Conservation (phyloP, 2,329 filamentous ascomycete species). For the Fusarium siculi region DNA sequence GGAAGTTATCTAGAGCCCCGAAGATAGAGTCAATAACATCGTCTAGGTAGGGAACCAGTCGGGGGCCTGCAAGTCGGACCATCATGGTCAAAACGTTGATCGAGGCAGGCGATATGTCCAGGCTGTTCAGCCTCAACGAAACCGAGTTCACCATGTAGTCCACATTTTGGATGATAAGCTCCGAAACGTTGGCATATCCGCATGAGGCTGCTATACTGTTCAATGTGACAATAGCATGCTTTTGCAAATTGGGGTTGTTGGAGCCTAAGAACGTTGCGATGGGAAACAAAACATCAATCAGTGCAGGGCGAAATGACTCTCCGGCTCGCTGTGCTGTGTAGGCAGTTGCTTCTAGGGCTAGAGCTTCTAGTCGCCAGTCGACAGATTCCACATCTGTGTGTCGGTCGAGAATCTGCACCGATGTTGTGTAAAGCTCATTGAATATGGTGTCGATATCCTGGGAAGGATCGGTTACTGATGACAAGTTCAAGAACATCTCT, state of each 20-base stretch:
- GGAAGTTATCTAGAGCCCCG: slow-evolving; percentile 91
- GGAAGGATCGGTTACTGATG: slow-evolving; percentile 50
- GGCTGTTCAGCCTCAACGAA: slow-evolving; percentile 86
- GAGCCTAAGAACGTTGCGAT: slow-evolving; percentile 90
- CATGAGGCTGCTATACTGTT: slow-evolving; percentile 83
- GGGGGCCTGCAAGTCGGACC: slow-evolving; percentile 85
- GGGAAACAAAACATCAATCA: slow-evolving; percentile 92
- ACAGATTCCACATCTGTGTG: slow-evolving; percentile 58
- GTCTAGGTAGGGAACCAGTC: slow-evolving; percentile 86
- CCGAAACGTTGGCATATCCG: slow-evolving; percentile 77
- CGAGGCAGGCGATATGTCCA: slow-evolving; percentile 91
- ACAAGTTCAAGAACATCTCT: slow-evolving; percentile 72
- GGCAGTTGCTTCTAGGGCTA: slow-evolving; percentile 84
- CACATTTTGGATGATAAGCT: slow-evolving; percentile 87
- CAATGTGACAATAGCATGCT: slow-evolving; percentile 84
- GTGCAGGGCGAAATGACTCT: slow-evolving; percentile 79
- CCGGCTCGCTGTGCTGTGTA: slow-evolving; percentile 76
- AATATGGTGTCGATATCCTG: slow-evolving; percentile 61
- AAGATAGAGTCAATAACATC: slow-evolving; percentile 93
- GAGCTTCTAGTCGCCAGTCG: slow-evolving; percentile 80
- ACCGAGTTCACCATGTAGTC: slow-evolving; percentile 98
- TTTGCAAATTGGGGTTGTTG: slow-evolving; percentile 71
- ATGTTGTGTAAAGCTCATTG: slow-evolving; percentile 76
- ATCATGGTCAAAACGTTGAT: slow-evolving; percentile 95
- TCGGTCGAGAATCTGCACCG: slow-evolving; percentile 69